Conservation (phyloP, 2,329 filamentous ascomycete genomes). For the Fusarium penzigii region DNA sequence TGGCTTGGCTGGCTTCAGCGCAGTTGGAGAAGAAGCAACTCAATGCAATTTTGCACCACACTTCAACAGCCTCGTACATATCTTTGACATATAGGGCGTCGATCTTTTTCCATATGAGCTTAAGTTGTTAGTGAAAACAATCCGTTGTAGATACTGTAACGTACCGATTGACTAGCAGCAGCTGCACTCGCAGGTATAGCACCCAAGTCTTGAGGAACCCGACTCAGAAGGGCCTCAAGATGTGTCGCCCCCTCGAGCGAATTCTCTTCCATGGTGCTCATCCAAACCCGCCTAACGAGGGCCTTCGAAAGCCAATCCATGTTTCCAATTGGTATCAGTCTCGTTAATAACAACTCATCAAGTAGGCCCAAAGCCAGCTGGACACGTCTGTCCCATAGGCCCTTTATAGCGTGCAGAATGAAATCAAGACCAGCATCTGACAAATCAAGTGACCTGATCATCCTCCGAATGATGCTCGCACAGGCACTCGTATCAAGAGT, state of each 20-base stretch:
- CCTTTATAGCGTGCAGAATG: slow-evolving; percentile 67
- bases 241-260: slow-evolving; percentile 19
- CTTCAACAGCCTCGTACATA: slow-evolving; percentile 55
- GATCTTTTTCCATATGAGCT: slow-evolving; percentile 83
- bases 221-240: slow-evolving; percentile 27
- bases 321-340: slow-evolving; percentile 52
- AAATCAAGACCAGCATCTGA: slow-evolving; percentile 66
- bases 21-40: slow-evolving; percentile 67
- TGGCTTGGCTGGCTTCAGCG: slow-evolving; percentile 66
- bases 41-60: slow-evolving; percentile 72
- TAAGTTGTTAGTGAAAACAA: slow-evolving; percentile 12
- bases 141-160: slow-evolving; percentile 25
- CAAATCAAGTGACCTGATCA: slow-evolving; percentile 61
- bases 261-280: slow-evolving; percentile 53
- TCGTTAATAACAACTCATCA: slow-evolving; percentile 62
- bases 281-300: slow-evolving; percentile 68
- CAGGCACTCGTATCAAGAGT: slow-evolving; percentile 51
- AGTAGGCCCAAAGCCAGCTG: slow-evolving; percentile 53
- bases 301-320: slow-evolving; percentile 67
- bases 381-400: slow-evolving; percentile 58
- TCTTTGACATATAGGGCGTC: slow-evolving; percentile 57
- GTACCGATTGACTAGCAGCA: slow-evolving; percentile 66
- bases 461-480: slow-evolving; percentile 55
- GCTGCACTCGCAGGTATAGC: slow-evolving; percentile 57
- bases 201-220: slow-evolving; percentile 44